A percentile compares a stretch with the other conserved stretches of the same genome.
Conservation (phyloP, 768 basidiomycete genomes). For the Xerocomellus chrysenteron region DNA sequence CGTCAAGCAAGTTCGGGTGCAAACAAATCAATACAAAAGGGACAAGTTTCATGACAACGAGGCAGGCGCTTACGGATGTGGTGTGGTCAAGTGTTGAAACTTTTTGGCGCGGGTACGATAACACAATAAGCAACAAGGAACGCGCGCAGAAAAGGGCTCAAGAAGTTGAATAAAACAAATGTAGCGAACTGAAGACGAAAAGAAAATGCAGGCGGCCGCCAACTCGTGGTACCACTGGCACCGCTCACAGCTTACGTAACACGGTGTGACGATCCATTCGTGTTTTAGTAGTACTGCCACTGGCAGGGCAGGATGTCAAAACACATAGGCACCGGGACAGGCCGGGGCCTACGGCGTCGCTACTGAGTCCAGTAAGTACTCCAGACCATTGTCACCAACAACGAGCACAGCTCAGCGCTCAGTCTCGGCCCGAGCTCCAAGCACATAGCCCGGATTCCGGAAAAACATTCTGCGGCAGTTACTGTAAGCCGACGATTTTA, state of each 20-base stretch:
- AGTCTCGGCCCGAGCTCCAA: not conserved
- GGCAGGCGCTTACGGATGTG: constrained; percentile 19
- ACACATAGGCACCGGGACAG: not conserved
- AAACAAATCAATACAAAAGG: constrained; percentile 35
- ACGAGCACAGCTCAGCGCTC: not conserved
- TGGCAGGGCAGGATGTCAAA: not conserved
- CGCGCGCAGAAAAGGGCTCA: not conserved
- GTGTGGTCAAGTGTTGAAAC: not conserved
- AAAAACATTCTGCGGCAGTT: not conserved
- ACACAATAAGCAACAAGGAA: not conserved
- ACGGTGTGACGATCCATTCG: too few species aligned
- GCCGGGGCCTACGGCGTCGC: not conserved
- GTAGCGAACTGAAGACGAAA: not conserved
- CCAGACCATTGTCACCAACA: not conserved
- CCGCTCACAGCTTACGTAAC: constrained; percentile 7
- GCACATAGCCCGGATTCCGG: not conserved
- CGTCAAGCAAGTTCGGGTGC: constrained; percentile 25
- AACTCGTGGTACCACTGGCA: not conserved
- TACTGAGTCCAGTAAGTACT: not conserved
- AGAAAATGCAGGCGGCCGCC: not conserved
- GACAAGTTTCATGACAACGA: constrained; percentile 18
- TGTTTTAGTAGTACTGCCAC: not conserved
- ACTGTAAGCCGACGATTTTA: not conserved
- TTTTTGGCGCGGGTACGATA: not conserved
- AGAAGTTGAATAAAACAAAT: not conserved